These are phyloP conservation scores for barrel medic (Medicago truncatula) DNA, from an alignment of 306 rosid species.

Conservation along the genomic window DNA sequence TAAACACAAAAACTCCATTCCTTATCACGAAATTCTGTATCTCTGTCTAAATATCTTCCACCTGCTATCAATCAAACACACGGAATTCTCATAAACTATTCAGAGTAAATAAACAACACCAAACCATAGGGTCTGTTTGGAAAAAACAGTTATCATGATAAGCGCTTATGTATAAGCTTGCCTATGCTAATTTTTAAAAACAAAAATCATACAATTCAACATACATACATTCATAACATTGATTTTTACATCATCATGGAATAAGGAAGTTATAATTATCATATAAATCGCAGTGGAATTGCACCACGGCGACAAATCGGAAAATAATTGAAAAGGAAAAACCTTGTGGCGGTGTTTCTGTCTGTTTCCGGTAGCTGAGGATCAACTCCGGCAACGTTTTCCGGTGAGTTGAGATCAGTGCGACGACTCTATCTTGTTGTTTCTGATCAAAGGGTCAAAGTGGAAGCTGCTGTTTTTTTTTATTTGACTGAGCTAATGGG, in stretches of 20 bases:
- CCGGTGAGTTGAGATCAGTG: neutral
- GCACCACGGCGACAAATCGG: neutral
- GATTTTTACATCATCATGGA: too few relatives aligned
- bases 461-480: neutral
- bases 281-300: neutral
- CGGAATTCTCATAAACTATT: neutral
- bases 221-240: too few relatives aligned
- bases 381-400: neutral
- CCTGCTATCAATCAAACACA: slow-evolving; percentile 39
- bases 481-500: too few relatives aligned
- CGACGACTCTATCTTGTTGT: neutral
- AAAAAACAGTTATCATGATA: too few relatives aligned
- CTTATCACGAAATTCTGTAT: neutral
- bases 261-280: neutral
- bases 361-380: neutral
- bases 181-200: neutral
- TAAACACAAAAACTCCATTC: slow-evolving; percentile 53
- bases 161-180: too few relatives aligned
- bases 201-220: neutral
- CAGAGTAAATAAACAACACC: slow-evolving; percentile 20
- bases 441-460: neutral
- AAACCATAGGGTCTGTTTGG: neutral
- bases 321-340: neutral
- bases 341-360: neutral
- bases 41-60: slow-evolving; percentile 19